Percentiles rank a stretch among this genome's conserved stretches.
These are phyloP conservation scores for Jacaranda copaia DNA, from an alignment of 257 asterid genomes.

Conservation along the genomic window DNA sequence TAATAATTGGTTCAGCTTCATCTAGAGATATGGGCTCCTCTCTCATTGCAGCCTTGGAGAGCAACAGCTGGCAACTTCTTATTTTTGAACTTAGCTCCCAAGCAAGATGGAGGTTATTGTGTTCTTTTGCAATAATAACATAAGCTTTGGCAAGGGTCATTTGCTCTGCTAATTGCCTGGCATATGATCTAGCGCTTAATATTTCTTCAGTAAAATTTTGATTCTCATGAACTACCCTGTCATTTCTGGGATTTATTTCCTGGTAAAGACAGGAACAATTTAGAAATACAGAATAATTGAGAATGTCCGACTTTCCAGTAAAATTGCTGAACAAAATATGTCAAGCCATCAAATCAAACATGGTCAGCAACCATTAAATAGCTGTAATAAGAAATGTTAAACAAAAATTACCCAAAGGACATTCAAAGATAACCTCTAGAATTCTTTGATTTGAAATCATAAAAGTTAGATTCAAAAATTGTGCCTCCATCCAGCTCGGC, in stretches of 20 bases:
- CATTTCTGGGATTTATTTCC: conserved; percentile 65
- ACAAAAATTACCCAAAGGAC: neutral
- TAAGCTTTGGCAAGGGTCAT: conserved; percentile 93
- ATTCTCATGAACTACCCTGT: conserved; percentile 48
- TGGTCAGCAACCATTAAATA: neutral
- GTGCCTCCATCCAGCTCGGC: conserved; percentile 6
- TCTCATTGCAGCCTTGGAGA: conserved; percentile 83
- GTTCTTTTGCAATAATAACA: conserved; percentile 83
- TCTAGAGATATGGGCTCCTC: conserved; percentile 76
- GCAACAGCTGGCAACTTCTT: conserved; percentile 77
- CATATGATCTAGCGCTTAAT: conserved; percentile 69
- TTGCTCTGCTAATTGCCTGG: conserved; percentile 87
- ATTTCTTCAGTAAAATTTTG: conserved; percentile 69
- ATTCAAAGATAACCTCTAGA: conserved; percentile 11
- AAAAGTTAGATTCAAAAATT: neutral
- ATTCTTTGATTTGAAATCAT: conserved; percentile 14
- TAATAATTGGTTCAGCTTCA: conserved; percentile 80
- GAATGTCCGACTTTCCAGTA: neutral
- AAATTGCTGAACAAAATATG: neutral
- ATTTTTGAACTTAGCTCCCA: conserved; percentile 84
- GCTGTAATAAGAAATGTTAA: neutral
- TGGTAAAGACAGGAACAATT: conserved; percentile 42
- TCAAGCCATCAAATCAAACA: conserved; percentile 6
- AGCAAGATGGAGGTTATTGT: conserved; percentile 83
- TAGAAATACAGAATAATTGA: neutral